Evolutionary conservation across 2,329 filamentous ascomycete species (phyloP), one percentile per base, ranked within the genome.

Genomic region (Proliferodiscus dingleyae): DNA sequence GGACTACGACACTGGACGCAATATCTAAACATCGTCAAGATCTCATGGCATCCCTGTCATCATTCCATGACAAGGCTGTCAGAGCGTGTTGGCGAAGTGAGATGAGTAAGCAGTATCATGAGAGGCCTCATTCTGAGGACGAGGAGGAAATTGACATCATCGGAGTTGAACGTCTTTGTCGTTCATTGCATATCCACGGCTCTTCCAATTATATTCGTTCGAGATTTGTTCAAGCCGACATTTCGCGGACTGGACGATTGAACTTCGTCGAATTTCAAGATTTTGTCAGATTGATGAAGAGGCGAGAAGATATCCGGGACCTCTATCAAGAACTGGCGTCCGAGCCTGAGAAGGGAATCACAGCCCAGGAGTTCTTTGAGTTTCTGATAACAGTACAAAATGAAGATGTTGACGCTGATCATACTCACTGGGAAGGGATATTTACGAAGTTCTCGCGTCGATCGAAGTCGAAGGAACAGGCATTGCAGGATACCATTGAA

Each of bases 101-200:
- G 64, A 93, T 95, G 80, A 73, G 77, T 23, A 83, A 82, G 60
- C 76, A 85, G 45, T 81, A 77, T 52, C 71, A 74, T 9, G 77
- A 75, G 5, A 69, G 66, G 41, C 65, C 70, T 7, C 71, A 74
- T 44, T 63, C 65, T 2, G 66, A 72, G 5, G 80, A 80, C 22
- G 78, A 83, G 5, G 85, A 89, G 57, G 79, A 78, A 43, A 80
- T 97, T 42, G 83, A 91, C 55, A 80, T 95, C 43, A 73, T 75
- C 13, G 87, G 86, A 9, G 84, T 95, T 23, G 85, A 90, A 62
- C 82, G 83, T 48, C 75, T 97, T 11, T 97, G 93, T 68, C 85
- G 86, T 49, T 90, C 85, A 59, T 73, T 97, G 37, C 90, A 97
- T 64, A 95, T 98, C 59, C 90, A 96, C 65, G 89, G 87, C 59